A percentile compares a stretch with the other conserved stretches of the same genome.
These are phyloP conservation scores for Lupinus albus DNA, from an alignment of 306 rosid species.

Conservation along the genomic window DNA sequence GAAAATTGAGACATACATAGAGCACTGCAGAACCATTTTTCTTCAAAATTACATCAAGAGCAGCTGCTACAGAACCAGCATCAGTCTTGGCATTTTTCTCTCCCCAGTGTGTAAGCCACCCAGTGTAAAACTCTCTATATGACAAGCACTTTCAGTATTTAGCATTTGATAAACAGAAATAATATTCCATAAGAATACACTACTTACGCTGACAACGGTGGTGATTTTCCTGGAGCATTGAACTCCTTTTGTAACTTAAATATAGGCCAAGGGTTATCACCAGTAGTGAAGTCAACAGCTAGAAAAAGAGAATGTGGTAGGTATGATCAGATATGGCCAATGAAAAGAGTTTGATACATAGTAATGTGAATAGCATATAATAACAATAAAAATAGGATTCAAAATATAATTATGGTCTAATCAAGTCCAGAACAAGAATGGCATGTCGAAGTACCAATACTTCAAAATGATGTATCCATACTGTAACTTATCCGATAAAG, in stretches of 20 bases:
- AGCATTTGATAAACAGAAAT: constrained; percentile 31
- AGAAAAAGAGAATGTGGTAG: constrained; percentile 38
- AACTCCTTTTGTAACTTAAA: constrained; percentile 86
- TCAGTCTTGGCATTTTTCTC: constrained; percentile 68
- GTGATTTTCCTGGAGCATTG: constrained; percentile 90
- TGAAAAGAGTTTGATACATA: constrained; percentile 17
- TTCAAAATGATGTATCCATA: not conserved
- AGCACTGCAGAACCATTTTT: constrained; percentile 87
- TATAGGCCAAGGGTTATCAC: constrained; percentile 88
- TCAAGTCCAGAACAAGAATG: not conserved
- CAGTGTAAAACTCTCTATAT: constrained; percentile 88
- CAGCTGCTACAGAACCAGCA: constrained; percentile 75
- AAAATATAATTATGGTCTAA: not conserved
- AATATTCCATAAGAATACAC: constrained; percentile 46
- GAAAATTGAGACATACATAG: constrained; percentile 59
- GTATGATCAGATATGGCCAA: constrained; percentile 23
- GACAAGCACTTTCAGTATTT: constrained; percentile 46
- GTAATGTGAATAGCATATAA: constrained; percentile 5
- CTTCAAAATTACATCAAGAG: constrained; percentile 69
- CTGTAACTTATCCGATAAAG: not conserved
- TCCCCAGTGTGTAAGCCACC: constrained; percentile 99
- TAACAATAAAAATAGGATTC: not conserved
- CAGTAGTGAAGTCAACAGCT: constrained; percentile 93
- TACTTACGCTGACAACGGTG: constrained; percentile 87
- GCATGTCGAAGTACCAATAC: not conserved